These are phyloP conservation scores for Aechmea fasciata DNA, from an alignment of 176 grass and related monocot genomes.

Conservation along the genomic window DNA sequence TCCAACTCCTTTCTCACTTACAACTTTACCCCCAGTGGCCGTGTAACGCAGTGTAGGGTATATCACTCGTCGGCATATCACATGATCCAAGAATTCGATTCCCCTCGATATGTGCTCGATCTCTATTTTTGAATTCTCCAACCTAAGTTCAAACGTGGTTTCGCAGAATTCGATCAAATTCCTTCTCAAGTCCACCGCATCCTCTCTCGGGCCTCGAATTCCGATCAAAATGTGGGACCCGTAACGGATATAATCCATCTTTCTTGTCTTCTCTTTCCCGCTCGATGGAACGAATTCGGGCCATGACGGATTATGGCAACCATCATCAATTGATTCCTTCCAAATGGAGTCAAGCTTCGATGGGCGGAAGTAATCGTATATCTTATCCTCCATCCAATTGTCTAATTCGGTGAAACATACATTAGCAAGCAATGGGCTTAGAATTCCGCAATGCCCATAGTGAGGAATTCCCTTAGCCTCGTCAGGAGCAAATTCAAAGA, in stretches of 20 bases:
- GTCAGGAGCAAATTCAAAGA: conserved; percentile 70
- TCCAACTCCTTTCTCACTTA: conserved; percentile 78
- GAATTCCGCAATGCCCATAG: conserved; percentile 72
- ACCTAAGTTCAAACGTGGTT: conserved; percentile 58
- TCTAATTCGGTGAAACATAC: conserved; percentile 74
- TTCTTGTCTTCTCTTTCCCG: conserved; percentile 60
- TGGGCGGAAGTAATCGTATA: conserved; percentile 56
- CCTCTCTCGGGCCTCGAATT: conserved; percentile 77
- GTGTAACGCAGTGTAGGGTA: conserved; percentile 81
- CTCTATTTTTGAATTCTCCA: conserved; percentile 68
- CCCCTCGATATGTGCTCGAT: conserved; percentile 94
- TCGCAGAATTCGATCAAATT: conserved; percentile 73
- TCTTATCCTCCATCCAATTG: conserved; percentile 80
- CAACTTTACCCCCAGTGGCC: conserved; percentile 56
- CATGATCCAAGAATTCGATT: conserved; percentile 92
- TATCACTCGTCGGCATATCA: conserved; percentile 71
- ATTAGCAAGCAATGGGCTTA: conserved; percentile 83
- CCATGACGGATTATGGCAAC: conserved; percentile 88
- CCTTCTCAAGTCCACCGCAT: conserved; percentile 53
- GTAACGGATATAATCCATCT: conserved; percentile 82
- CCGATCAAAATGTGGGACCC: conserved; percentile 76
- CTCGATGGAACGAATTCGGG: conserved; percentile 77
- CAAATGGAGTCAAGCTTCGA: conserved; percentile 75
- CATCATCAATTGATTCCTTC: conserved; percentile 49
- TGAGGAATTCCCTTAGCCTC: conserved; percentile 45